Evolutionary conservation across 805 yeast species (phyloP).

Genomic region (Ogataea nonfermentans): DNA sequence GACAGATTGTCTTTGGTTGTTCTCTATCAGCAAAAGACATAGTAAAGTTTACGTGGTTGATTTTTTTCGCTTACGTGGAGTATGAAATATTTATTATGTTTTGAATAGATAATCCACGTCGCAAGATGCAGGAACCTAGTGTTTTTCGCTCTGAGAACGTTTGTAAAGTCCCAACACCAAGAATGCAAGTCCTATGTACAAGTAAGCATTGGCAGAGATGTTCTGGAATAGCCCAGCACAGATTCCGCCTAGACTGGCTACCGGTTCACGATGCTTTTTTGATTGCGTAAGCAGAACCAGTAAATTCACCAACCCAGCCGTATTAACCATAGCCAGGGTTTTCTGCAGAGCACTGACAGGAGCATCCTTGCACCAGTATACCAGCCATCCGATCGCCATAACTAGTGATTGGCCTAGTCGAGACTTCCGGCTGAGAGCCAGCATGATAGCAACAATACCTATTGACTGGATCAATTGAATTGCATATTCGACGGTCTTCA

Average conservation of each 20-base stretch:
- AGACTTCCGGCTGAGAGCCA: neutral
- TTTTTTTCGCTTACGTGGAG: constrained; percentile 8
- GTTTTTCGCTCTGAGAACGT: neutral
- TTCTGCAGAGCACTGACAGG: neutral
- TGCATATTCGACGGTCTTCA: constrained; percentile 2
- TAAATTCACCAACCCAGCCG: constrained; percentile 8
- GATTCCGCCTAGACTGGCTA: constrained; percentile 3
- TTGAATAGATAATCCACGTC: neutral
- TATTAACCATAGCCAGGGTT: constrained; percentile 2
- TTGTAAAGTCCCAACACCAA: constrained; percentile 1
- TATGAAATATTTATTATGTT: constrained; percentile 1
- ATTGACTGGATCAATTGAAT: constrained; percentile 1
- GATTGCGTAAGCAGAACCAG: constrained; percentile 7
- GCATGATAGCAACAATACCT: constrained; percentile 1
- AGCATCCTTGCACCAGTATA: constrained; percentile 12
- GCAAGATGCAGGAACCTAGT: neutral
- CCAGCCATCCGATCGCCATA: constrained; percentile 6
- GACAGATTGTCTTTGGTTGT: constrained; percentile 81
- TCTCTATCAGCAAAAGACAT: constrained; percentile 63
- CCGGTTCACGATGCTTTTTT: constrained; percentile 1
- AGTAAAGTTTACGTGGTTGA: constrained; percentile 8
- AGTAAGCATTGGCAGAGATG: constrained; percentile 2
- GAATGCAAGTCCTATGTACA: constrained; percentile 2
- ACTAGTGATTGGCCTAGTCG: constrained; percentile 6
- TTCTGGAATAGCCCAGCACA: constrained; percentile 6